These are phyloP conservation scores for Rhizopogon rudus DNA, from an alignment of 768 basidiomycete species.

Conservation along the genomic window DNA sequence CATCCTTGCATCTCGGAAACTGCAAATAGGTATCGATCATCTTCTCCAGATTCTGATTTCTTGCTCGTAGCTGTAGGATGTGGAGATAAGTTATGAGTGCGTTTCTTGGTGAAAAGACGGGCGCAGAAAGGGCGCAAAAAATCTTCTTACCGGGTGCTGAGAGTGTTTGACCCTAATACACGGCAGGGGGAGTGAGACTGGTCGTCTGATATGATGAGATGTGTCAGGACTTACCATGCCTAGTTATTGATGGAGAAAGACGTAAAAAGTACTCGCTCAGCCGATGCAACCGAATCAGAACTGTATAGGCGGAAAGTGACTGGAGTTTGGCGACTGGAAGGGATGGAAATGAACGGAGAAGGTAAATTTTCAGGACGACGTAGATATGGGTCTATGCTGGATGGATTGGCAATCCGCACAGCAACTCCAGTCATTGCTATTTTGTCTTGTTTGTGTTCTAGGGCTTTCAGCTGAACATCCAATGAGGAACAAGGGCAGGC, in stretches of 20 bases:
- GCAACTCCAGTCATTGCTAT: constrained; percentile 11
- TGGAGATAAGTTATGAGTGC: constrained; percentile 9
- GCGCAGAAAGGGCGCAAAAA: background rate
- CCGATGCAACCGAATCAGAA: background rate
- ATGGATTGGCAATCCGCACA: background rate
- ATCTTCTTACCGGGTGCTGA: constrained; percentile 63
- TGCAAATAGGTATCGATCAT: constrained; percentile 67
- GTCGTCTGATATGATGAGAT: constrained; percentile 1
- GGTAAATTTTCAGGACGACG: background rate
- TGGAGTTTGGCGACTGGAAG: background rate
- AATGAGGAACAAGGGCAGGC: too few relatives aligned
- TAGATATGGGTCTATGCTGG: constrained; percentile 5
- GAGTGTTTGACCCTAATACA: constrained; percentile 76
- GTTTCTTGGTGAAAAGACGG: constrained; percentile 2
- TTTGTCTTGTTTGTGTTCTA: constrained; percentile 30
- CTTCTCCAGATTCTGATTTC: constrained; percentile 65
- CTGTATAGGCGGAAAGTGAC: background rate
- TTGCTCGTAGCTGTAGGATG: constrained; percentile 68
- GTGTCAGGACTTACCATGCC: constrained; percentile 20
- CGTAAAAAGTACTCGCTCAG: constrained; percentile 9
- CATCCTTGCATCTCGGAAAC: constrained; percentile 99
- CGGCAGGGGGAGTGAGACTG: constrained; percentile 1
- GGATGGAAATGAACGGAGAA: background rate
- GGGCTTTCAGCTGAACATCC: background rate
- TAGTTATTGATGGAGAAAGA: constrained; percentile 18